phyloP scores from a whole-genome alignment of 306 rosid genomes.

The cucumber (Cucumis sativus) region Cucumber_9930_V3 NC_026657.2:35712001-35712500 shows the following conservation, averaged over 20 bases:
- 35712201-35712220: not conserved
- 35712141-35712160: conserved; percentile 40
- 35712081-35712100: too few species aligned
- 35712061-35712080: too few species aligned
- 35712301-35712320: conserved; percentile 37
- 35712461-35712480: too few species aligned
- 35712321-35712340: conserved; percentile 38
- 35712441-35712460: too few species aligned
- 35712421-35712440: too few species aligned
- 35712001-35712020: too few species aligned
- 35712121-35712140: not conserved
- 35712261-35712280: conserved; percentile 5
- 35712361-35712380: not conserved
- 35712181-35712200: conserved; percentile 2
- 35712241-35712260: conserved; percentile 11
- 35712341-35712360: not conserved
- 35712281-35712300: conserved; percentile 33
- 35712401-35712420: not conserved
- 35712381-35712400: not conserved
- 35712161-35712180: conserved; percentile 17
- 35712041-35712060: too few species aligned
- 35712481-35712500: too few species aligned
- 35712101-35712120: not conserved
- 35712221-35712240: conserved; percentile 3
- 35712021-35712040: too few species aligned